Conservation (phyloP, 768 basidiomycete genomes). For the Termitomyces sp. region DNA sequence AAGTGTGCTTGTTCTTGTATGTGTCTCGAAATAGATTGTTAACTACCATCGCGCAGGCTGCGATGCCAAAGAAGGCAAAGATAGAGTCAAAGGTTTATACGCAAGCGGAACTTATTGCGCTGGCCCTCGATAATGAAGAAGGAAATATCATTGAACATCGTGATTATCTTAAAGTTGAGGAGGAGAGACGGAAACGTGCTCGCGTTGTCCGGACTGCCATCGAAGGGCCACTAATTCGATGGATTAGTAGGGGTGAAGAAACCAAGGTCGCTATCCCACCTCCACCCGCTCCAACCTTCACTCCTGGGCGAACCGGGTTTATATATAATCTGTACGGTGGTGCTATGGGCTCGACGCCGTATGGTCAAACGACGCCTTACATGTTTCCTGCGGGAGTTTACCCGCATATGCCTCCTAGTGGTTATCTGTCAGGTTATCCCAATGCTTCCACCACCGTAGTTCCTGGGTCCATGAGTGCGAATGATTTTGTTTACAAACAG, state of each 20-base stretch:
- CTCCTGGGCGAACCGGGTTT: conserved; percentile 11
- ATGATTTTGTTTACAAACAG: background rate
- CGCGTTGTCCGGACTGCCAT: conserved; percentile 55
- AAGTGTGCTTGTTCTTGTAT: conserved; percentile 28
- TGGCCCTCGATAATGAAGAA: conserved; percentile 83
- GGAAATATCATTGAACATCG: conserved; percentile 74
- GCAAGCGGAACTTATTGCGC: conserved; percentile 80
- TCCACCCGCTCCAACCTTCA: conserved; percentile 17
- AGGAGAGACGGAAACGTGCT: conserved; percentile 72
- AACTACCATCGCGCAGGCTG: conserved; percentile 31
- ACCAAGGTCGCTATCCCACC: conserved; percentile 39
- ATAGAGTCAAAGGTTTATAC: conserved; percentile 47
- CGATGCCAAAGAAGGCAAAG: conserved; percentile 59
- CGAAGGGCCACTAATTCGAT: conserved; percentile 64
- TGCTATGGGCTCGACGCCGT: conserved; percentile 10
- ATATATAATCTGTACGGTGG: conserved; percentile 6
- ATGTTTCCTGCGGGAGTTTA: conserved; percentile 7
- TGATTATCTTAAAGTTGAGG: conserved; percentile 75
- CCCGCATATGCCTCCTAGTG: conserved; percentile 4
- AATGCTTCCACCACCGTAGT: background rate
- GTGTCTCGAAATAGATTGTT: background rate
- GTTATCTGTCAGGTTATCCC: conserved; percentile 2
- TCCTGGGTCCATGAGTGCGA: background rate
- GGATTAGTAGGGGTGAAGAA: conserved; percentile 63
- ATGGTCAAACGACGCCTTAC: conserved; percentile 14